Base-by-base conservation (phyloP, 2,329 filamentous ascomycete species). In the Fusarium incarnatum region DNA sequence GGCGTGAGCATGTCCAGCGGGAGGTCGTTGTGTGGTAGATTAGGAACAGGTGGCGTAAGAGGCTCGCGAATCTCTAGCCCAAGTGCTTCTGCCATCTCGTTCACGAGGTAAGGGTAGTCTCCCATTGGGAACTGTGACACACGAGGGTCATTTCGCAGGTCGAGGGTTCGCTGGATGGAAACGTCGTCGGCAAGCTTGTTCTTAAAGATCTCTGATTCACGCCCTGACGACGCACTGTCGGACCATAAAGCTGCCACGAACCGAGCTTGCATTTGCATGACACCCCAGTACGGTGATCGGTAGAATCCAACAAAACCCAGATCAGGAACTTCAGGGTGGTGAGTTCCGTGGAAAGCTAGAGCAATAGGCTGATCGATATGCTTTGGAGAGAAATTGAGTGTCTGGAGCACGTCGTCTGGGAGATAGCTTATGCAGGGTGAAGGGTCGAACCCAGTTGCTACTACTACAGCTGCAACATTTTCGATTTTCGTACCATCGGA, bases 301-400 rank as follows among this genome's bases (percentile, higher is more conserved):
- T 97, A 97, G 79, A 94, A 94, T 1, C 93, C 93, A 2, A 96
- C 90, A 73, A 96, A 94, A 1, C 92, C 92, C 0, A 96, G 80
- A 8, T 86, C 87, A 0, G 90, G 86, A 0, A 94, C 78, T 0
- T 83, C 80, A 0, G 86, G 85, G 61, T 90, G 87, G 58, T 90
- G 83, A 0, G 89, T 90, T 2, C 87, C 88, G 68, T 92, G 90
- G 52, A 91, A 89, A 23, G 91, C 88, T 1, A 96, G 82, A 0
- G 91, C 86, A 2, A 93, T 77, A 0, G 90, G 89, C n/a, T 90
- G 84, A 50, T 86, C 85, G 18, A 81, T 77, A 64, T 88, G 85
- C 1, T 77, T 73, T 0, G 86, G 78, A 3, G 88, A 87, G 72
- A 91, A 86, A 9, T 88, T 81, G 4, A 97, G 82, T 0, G 80